These are phyloP conservation scores for Talaromyces amestolkiae DNA, from an alignment of 2,329 filamentous ascomycete genomes.

Conservation along the genomic window DNA sequence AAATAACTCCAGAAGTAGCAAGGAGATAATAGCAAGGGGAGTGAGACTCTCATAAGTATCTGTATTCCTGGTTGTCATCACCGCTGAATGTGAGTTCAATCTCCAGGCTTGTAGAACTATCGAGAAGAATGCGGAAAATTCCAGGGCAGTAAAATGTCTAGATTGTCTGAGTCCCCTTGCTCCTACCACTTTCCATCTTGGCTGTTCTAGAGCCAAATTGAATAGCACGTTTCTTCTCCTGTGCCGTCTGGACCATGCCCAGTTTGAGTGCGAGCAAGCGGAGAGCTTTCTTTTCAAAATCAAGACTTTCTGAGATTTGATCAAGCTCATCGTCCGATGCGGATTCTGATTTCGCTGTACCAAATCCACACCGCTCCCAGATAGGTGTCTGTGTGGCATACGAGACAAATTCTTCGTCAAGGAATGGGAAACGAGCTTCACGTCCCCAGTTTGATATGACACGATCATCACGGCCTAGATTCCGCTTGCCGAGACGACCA, in stretches of 20 bases:
- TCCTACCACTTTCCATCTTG: constrained; percentile 68
- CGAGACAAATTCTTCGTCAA: constrained; percentile 81
- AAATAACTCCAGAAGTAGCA: neutral
- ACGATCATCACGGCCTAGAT: constrained; percentile 89
- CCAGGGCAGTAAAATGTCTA: constrained; percentile 1
- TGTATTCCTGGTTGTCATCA: constrained; percentile 43
- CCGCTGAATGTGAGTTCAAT: constrained; percentile 26
- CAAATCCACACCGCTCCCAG: constrained; percentile 86
- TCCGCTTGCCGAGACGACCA: constrained; percentile 81
- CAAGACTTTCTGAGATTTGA: constrained; percentile 45
- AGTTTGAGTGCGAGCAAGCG: constrained; percentile 72
- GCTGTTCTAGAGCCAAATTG: constrained; percentile 81
- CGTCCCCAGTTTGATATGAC: constrained; percentile 85
- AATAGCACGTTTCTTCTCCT: constrained; percentile 91
- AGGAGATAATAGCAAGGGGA: neutral
- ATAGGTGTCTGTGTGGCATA: constrained; percentile 75
- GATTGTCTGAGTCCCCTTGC: constrained; percentile 62
- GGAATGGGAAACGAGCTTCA: constrained; percentile 84
- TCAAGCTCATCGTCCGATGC: constrained; percentile 22
- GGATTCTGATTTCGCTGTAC: constrained; percentile 37
- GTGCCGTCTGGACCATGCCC: constrained; percentile 67
- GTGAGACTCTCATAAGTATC: constrained; percentile 42
- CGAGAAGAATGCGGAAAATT: neutral
- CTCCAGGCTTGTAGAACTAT: neutral
- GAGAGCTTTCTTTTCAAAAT: constrained; percentile 77